Base-by-base conservation (phyloP, 208 protist genomes). In the Willaertia magna region DNA sequence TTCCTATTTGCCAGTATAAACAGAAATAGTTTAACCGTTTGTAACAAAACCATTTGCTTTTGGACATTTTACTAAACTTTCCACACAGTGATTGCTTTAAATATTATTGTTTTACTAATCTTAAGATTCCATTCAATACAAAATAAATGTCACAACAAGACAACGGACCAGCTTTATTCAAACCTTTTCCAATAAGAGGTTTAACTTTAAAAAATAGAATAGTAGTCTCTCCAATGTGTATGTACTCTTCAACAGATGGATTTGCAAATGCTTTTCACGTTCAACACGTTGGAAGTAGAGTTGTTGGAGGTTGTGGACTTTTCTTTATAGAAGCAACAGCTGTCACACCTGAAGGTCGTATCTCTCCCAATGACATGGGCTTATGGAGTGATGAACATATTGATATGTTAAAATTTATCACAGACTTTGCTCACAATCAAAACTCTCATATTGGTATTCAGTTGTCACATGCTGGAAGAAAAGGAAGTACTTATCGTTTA, bases 301-400 rank as follows among this genome's bases (percentile, higher is more conserved):
- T 87, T 34, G 85, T 84, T 49, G 86, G 86, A 83, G 89, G 89
- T 30, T 86, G 84, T 22, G 55, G 48, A 2, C 67, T 91, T 9
- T 39, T 91, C 12, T 55, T 90, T 2, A 75, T 89, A 22, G 89
- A 91, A 52, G 88, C 89, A 9, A 55, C 87, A 18, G 86, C 83
- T 20, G 88, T 90, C 14, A 26, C 49, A 47, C 48, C 48, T 75
- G 44, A 84, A 34, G 89, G 89, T 30, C 86, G 88, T 75, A 91
- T 91, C 51, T 86, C 89, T 43, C 85, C 75, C 12, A 42, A 46
- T 11, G 89, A 90, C 74, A 49, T 75, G 55, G 90, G 90, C 18
- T 59, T 91, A 30, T 91, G 48, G 49, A 87, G 85, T n/a, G 89
- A 92, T 59, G 87, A 87, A 39, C 89, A 91, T 74, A 85, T 90